Evolutionary conservation across 2,329 filamentous ascomycete genomes (phyloP).

Genomic region (Colletotrichum gigasporum): DNA sequence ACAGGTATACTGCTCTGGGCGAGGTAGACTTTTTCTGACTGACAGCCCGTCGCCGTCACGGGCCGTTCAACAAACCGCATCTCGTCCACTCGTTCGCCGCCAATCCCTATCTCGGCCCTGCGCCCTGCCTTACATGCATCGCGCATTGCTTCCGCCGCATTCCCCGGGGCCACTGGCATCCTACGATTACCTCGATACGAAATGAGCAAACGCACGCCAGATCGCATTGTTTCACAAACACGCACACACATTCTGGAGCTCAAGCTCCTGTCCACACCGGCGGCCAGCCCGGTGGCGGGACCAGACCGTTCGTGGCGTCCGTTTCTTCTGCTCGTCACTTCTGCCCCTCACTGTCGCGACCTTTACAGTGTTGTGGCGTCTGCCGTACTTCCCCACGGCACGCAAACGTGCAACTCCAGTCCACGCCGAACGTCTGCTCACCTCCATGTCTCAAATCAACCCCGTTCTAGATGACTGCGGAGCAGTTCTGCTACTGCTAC

Average conservation of each 20-base stretch:
- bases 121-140: background rate
- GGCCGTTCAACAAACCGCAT: background rate
- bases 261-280: background rate
- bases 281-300: slow-evolving; percentile 9
- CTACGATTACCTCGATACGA: slow-evolving; percentile 3
- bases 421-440: background rate
- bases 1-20: too few species aligned
- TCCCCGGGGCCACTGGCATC: slow-evolving; percentile 24
- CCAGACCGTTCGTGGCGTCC: background rate
- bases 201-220: slow-evolving; percentile 1
- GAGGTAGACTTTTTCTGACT: too few species aligned
- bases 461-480: slow-evolving; percentile 9
- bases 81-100: slow-evolving; percentile 14
- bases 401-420: background rate
- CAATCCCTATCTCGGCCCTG: slow-evolving; percentile 11
- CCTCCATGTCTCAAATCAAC: slow-evolving; percentile 4
- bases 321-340: background rate
- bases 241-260: background rate
- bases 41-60: slow-evolving; percentile 14
- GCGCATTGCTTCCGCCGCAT: slow-evolving; percentile 16
- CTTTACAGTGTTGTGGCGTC: slow-evolving; percentile 8
- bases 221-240: slow-evolving; percentile 20
- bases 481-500: background rate
- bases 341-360: background rate
- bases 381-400: slow-evolving; percentile 8